Conservation (phyloP, 2,329 filamentous ascomycete species). For the Trichoderma harzianum region DNA sequence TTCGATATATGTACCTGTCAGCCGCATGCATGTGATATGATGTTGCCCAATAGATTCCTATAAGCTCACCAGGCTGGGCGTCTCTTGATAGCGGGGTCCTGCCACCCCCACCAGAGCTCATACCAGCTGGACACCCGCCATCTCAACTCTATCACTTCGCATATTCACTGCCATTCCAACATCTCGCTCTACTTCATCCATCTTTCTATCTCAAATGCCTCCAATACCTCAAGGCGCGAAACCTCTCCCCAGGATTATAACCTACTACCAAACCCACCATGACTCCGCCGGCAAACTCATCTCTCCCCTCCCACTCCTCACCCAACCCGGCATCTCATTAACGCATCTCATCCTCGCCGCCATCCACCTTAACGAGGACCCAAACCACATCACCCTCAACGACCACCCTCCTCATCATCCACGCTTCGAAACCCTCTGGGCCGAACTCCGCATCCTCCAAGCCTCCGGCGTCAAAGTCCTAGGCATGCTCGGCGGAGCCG, state of each 20-base stretch:
- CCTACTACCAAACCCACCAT: slow-evolving; percentile 56
- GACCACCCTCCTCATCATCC: slow-evolving; percentile 68
- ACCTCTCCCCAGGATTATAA: slow-evolving; percentile 46
- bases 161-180: not conserved
- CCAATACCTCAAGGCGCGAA: slow-evolving; percentile 29
- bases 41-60: not conserved
- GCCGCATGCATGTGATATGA: not conserved
- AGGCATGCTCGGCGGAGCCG: slow-evolving; percentile 85
- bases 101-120: slow-evolving; percentile 7
- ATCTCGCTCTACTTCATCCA: not conserved
- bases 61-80: not conserved
- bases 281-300: slow-evolving; percentile 42
- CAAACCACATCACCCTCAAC: slow-evolving; percentile 71
- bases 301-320: slow-evolving; percentile 52
- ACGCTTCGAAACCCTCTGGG: slow-evolving; percentile 71
- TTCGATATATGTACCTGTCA: not conserved
- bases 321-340: slow-evolving; percentile 44
- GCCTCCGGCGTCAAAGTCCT: slow-evolving; percentile 73
- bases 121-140: not conserved
- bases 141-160: not conserved
- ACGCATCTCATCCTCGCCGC: slow-evolving; percentile 87
- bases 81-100: slow-evolving; percentile 4
- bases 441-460: slow-evolving; percentile 70
- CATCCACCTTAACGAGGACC: slow-evolving; percentile 72
- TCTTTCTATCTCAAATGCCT: slow-evolving; percentile 28